These are phyloP conservation scores for Termitomyces sp. DNA, from an alignment of 1,284 basidiomycete species.

Conservation along the genomic window DNA sequence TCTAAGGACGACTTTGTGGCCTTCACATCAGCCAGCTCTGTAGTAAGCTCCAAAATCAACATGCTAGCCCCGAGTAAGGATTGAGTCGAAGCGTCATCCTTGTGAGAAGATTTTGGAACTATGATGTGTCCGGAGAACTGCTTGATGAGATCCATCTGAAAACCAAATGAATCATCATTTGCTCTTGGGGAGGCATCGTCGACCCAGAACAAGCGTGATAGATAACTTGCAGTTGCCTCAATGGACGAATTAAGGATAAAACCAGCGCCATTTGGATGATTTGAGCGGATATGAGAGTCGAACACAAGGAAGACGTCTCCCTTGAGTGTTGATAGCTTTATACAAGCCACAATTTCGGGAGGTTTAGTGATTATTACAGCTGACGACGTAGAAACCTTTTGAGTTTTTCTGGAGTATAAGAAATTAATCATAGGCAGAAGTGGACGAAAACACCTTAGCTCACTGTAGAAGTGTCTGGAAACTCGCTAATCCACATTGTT, in stretches of 20 bases:
- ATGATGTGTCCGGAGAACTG: constrained; percentile 57
- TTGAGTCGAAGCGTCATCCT: constrained; percentile 23
- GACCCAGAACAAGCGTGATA: constrained; percentile 45
- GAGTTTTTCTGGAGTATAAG: constrained; percentile 27
- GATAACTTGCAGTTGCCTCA: constrained; percentile 36
- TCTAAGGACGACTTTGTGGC: constrained; percentile 27
- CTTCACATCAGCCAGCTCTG: constrained; percentile 34
- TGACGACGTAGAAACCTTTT: constrained; percentile 20
- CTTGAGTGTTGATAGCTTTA: constrained; percentile 39
- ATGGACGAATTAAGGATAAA: constrained; percentile 46
- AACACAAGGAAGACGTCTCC: constrained; percentile 49
- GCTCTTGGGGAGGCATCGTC: constrained; percentile 32
- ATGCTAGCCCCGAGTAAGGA: constrained; percentile 45
- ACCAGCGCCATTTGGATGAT: constrained; percentile 54
- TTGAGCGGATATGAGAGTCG: constrained; percentile 59
- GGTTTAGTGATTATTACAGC: constrained; percentile 62
- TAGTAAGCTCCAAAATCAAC: constrained; percentile 37
- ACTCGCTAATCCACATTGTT: constrained; percentile 30
- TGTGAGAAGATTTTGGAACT: constrained; percentile 25
- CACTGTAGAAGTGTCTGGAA: constrained; percentile 47
- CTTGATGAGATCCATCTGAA: constrained; percentile 58
- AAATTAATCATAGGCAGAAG: not conserved
- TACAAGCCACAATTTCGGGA: constrained; percentile 58
- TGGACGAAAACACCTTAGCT: constrained; percentile 25
- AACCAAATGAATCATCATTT: constrained; percentile 39